These are phyloP conservation scores for Mollisiaceae sp. DNA, from an alignment of 2,329 filamentous ascomycete species.

Conservation along the genomic window DNA sequence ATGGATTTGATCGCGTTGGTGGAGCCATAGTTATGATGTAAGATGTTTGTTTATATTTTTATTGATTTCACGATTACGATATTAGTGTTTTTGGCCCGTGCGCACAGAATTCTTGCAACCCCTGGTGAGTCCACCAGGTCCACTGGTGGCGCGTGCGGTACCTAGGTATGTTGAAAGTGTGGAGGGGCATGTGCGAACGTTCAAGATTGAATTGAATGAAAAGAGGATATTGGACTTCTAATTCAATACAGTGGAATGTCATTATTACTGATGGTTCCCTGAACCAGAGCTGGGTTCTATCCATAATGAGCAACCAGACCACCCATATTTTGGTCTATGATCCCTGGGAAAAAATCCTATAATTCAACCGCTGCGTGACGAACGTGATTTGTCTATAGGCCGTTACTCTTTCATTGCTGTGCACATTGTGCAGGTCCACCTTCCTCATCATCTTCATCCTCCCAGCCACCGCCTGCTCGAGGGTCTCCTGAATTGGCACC, in stretches of 20 bases:
- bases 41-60: no score
- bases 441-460: constrained; percentile 69
- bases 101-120: no score
- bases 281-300: not conserved
- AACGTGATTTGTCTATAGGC: constrained; percentile 19
- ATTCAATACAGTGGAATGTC: not conserved
- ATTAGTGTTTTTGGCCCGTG: no score
- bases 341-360: not conserved
- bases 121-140: no score
- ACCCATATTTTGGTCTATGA: constrained; percentile 9
- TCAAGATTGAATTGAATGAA: no score
- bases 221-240: no score
- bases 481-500: constrained; percentile 74
- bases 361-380: constrained; percentile 21
- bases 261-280: not conserved
- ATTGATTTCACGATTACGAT: no score
- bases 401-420: constrained; percentile 38
- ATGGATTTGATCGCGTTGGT: no score
- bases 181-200: no score
- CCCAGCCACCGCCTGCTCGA: constrained; percentile 68
- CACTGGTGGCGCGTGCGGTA: no score
- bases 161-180: no score
- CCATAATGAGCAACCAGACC: not conserved
- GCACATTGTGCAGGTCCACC: constrained; percentile 68
- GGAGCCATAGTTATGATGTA: no score